Base-by-base conservation (phyloP, 1,284 basidiomycete species). In the Ceratobasidium sp. region DNA sequence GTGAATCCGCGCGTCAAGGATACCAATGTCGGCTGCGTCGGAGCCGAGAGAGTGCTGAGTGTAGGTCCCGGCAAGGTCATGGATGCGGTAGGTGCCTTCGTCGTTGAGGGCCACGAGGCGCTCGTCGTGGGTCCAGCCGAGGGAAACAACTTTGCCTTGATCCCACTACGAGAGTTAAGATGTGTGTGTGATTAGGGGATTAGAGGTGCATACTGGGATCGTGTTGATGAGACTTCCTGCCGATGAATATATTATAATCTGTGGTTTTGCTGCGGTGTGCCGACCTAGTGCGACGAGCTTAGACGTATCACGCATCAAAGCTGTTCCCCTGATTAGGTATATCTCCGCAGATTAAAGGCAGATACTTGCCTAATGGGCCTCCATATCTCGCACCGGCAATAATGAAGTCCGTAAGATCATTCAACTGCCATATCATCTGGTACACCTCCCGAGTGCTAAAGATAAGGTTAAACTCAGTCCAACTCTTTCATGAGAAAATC, bases 21-120 rank as follows among this genome's bases (percentile, higher is more conserved):
- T 87, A 0, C 95, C 97, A 60, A 93, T 85, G 80, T 98, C 96
- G 4, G 89, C 88, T 0, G 95, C 95, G 60, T 98, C 95, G 9
- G 86, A 85, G 1, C 96, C 96, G 0, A 99, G 87, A 0, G 94
- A 93, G 80, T 92, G 88, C 78, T 97, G 95, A 66, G 89, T 86
- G 81, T 97, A 98, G 78, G 93, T 91, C 53, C 93, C 89, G 81
- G 94, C 90, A 59, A 98, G 86, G 81, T 97, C 92, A 81, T 99
- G 98, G 22, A 98, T 81, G 51, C 97, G 88, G 81, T 98, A 98
- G 9, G 89, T 87, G 19, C 97, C 97, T 79, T 98, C 96, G 82
- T 98, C 96, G 78, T 96, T 95, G 36, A 99, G 84, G 6, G 97
- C 89, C 0, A 93, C 90, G 45, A 99, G 87, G 65, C 90, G 88